These are phyloP conservation scores for Dacryopinax spathularia DNA, from an alignment of 768 basidiomycete species.

Conservation along the genomic window DNA sequence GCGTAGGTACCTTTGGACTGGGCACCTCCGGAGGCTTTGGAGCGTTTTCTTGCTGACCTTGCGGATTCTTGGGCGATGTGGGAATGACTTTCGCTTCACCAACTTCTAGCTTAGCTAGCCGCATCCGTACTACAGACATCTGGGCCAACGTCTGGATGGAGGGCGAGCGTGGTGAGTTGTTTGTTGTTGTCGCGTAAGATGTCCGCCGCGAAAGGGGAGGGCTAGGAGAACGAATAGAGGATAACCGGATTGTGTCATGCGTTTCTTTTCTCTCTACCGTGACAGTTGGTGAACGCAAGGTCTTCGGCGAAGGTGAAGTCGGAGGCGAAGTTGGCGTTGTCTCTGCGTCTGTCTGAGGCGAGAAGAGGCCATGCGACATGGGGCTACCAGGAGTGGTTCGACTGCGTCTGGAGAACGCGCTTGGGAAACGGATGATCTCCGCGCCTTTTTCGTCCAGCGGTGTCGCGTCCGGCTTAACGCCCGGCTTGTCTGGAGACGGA, in stretches of 20 bases:
- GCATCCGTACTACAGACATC: not conserved
- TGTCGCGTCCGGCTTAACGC: not conserved
- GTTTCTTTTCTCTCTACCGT: not conserved
- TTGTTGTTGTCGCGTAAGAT: not conserved
- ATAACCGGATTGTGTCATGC: not conserved
- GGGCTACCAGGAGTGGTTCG: not conserved
- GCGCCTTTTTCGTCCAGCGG: not conserved
- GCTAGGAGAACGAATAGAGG: not conserved
- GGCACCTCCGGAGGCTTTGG: not conserved
- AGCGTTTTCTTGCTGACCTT: not conserved
- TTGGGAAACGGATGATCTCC: not conserved
- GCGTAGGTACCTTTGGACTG: not conserved
- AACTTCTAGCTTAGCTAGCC: not conserved
- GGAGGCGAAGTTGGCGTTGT: not conserved
- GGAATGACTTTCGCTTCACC: not conserved
- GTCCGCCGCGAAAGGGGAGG: not conserved
- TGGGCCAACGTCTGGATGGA: not conserved
- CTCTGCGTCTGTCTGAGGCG: not conserved
- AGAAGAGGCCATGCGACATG: not conserved
- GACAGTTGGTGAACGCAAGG: not conserved
- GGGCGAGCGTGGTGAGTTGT: not conserved
- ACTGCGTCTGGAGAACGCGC: not conserved
- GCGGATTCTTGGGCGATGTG: not conserved
- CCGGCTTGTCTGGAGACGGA: not conserved
- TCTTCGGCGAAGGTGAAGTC: not conserved